Base-by-base conservation (phyloP, 176 grass and related monocot genomes). In the Carex scoparia region DNA sequence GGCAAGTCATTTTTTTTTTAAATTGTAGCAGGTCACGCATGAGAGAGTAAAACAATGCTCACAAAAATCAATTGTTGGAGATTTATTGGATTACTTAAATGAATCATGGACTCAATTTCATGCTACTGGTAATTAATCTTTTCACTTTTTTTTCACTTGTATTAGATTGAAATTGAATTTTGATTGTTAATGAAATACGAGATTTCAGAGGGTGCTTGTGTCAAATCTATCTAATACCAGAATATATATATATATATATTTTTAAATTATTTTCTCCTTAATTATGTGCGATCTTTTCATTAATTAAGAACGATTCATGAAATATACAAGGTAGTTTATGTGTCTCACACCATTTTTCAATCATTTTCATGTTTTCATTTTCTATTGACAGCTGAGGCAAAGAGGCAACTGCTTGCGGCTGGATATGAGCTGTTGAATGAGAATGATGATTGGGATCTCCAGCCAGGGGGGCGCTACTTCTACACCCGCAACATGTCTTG, bases 71-170 rank as follows among this genome's bases (percentile, higher is more conserved):
- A 85, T 98, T 85, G 95, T 98, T 57, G 91, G 82, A 38, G 92
- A 85, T 87, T 87, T 98, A 35, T 90, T 98, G 74, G 92, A 94
- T 84, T 98, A 98, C 89, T 93, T 98, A 81, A 98, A 98, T 87
- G 92, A 98, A 79, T 98, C 95, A 0, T 98, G 95, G 95, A 98
- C 95, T 64, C 95, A 98, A 72, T 98, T 98, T 63, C 95, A 98
- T 84, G 95, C 95, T 85, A 98, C 95, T 4, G 92, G 95, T 98
- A 54, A 71, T 4, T 1, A 7, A 33, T 7, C 1, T 30, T 4
- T 10, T n/a, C 57, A 32, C 77, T 75, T 55, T 6, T 55, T 6
- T 32, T 33, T 44, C 28, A 57, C 32, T 42, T 30, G 44, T 69
- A 16, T 31, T 23, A 53, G 51, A 9, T 81, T 61, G 8, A 40